Evolutionary conservation across 202 grass and related monocot species (phyloP).

Genomic region (Carex arenaria): DNA sequence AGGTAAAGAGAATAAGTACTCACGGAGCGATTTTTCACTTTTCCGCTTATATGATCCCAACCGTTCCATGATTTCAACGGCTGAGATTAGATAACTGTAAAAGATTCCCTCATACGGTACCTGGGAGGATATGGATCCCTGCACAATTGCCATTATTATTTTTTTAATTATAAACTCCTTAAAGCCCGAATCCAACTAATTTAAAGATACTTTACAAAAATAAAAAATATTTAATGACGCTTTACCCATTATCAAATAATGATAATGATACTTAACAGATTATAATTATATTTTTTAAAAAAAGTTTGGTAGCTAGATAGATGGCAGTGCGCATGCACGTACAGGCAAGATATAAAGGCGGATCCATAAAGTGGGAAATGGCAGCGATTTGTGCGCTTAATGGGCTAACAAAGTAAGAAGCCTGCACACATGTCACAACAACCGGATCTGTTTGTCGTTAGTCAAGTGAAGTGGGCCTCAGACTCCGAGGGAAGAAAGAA

Average conservation of each 20-base stretch:
- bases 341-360: background rate
- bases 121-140: no score
- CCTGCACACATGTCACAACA: background rate
- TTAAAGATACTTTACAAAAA: background rate
- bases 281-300: background rate
- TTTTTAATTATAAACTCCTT: background rate
- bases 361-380: conserved; percentile 8
- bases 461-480: conserved; percentile 12
- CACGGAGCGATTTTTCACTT: no score
- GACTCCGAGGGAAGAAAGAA: background rate
- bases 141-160: background rate
- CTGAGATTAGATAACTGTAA: no score
- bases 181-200: background rate
- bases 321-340: conserved; percentile 1
- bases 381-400: conserved; percentile 24
- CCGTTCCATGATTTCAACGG: no score
- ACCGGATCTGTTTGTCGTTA: conserved; percentile 8
- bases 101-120: no score
- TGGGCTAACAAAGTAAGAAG: conserved; percentile 11
- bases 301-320: background rate
- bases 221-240: background rate
- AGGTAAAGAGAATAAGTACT: no score
- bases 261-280: background rate
- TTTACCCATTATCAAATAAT: background rate
- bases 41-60: no score